Base-by-base conservation (phyloP, 441 rosid species). In the Populus hybrid region DNA sequence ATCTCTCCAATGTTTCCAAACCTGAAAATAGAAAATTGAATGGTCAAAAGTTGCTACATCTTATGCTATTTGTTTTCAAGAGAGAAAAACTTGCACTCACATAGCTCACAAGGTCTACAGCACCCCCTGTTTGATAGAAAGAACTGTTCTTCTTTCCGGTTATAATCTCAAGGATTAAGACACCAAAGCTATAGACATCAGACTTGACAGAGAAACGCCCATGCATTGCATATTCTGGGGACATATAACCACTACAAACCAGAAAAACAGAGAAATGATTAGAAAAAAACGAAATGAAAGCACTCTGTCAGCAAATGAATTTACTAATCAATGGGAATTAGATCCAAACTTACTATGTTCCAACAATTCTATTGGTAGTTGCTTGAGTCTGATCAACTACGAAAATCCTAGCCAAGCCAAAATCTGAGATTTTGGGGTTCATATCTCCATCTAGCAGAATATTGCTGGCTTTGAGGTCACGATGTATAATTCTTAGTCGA, bases 291-390 rank as follows among this genome's bases (percentile, higher is more conserved):
- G 53, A 14, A 36, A 40, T 23, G 3, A 61, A 61, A 61, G 6
- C 9, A 61, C 1, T 3, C 4, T 61, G 28, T 33, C 68, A 33
- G 50, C 16, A 40, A 6, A 23, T 31, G 33, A 38, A 72, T 72
- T 28, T 4, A 24, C 18, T 6, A 42, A 45, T 40, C 6, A 64
- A 6, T 4, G n/a, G 20, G n/a, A 38, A 72, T 61, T 21, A 31
- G 67, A 28, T 24, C 24, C 50, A 31, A 9, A 72, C 87, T 85
- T 82, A 88, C 91, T 78, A 81, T 11, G 93, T 88, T 40, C 91
- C 91, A 4, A 87, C 88, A 5, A 86, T 72, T 38, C 84, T 81
- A 10, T 56, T 78, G 42, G 91, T 86, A 64, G 77, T 78, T 1
- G 70, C 88, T 78, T 77, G 86, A 9, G 78, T 82, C 78, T 87